Conservation (phyloP, 176 grass and related monocot species). For the Puccinellia tenuiflora region DNA sequence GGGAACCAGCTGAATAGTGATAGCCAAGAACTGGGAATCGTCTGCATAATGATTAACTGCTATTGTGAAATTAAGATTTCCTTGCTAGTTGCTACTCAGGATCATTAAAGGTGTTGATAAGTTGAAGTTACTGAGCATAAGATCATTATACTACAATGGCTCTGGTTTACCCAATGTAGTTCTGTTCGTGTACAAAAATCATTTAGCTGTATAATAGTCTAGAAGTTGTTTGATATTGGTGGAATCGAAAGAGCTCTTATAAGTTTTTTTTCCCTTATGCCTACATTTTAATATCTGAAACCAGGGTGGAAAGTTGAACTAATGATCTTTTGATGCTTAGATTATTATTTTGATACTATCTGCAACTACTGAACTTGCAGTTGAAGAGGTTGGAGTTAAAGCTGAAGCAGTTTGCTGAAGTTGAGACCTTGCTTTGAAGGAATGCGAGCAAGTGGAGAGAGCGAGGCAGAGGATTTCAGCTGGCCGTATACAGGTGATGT, state of each 20-base stretch:
- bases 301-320: neutral
- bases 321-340: neutral
- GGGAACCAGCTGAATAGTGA: too few species aligned
- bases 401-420: conserved; percentile 90
- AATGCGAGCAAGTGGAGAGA: conserved; percentile 87
- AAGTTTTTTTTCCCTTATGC: too few species aligned
- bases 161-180: neutral
- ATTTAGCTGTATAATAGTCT: neutral
- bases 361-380: conserved; percentile 45
- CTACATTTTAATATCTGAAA: neutral
- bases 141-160: neutral
- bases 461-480: conserved; percentile 60
- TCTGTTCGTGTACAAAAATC: neutral
- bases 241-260: neutral
- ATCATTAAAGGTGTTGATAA: neutral
- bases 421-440: conserved; percentile 93
- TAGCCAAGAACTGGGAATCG: too few species aligned
- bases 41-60: too few species aligned
- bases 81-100: neutral
- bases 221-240: neutral
- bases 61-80: neutral
- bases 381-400: conserved; percentile 93
- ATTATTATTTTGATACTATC: neutral
- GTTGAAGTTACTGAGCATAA: neutral
- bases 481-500: conserved; percentile 45